Evolutionary conservation across 192 early-diverging fungal species (phyloP).

Genomic region (Mortierella antarctica): DNA sequence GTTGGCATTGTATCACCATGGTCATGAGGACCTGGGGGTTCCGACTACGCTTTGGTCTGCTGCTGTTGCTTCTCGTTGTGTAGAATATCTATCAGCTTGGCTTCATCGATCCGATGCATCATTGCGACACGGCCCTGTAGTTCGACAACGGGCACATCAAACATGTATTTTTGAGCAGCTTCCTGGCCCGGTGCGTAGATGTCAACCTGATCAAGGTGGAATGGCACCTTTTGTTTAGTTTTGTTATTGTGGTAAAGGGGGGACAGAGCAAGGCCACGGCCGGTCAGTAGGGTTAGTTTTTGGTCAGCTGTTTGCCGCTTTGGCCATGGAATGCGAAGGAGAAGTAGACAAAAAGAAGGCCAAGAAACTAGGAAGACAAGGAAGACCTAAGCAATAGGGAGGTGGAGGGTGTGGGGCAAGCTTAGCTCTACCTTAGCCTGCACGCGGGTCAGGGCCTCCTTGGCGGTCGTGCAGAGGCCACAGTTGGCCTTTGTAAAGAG

Average conservation of each 20-base stretch:
- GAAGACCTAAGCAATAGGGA: too few species aligned
- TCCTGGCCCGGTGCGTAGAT: conserved; percentile 50
- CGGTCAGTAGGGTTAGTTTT: too few species aligned
- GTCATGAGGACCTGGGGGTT: too few species aligned
- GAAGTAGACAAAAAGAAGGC: not conserved
- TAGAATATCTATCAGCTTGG: conserved; percentile 52
- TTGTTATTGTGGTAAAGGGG: not conserved
- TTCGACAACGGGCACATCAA: conserved; percentile 66
- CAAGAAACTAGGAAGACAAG: not conserved
- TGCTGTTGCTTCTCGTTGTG: conserved; percentile 8
- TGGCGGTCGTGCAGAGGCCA: conserved; percentile 61
- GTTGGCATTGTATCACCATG: too few species aligned
- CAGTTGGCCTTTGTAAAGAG: conserved; percentile 62
- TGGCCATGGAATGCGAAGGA: too few species aligned
- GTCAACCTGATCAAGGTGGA: conserved; percentile 46
- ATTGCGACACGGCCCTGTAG: conserved; percentile 57
- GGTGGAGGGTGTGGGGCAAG: not conserved
- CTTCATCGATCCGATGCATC: conserved; percentile 59
- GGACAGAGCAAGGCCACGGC: too few species aligned
- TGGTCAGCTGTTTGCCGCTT: too few species aligned
- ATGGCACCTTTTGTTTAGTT: conserved; percentile 22
- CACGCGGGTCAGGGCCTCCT: conserved; percentile 55
- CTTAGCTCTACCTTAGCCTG: conserved; percentile 55
- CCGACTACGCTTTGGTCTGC: not conserved
- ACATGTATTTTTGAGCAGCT: conserved; percentile 60